These are phyloP conservation scores for Colletotrichum tanaceti DNA, from an alignment of 2,329 filamentous ascomycete species.

Conservation along the genomic window DNA sequence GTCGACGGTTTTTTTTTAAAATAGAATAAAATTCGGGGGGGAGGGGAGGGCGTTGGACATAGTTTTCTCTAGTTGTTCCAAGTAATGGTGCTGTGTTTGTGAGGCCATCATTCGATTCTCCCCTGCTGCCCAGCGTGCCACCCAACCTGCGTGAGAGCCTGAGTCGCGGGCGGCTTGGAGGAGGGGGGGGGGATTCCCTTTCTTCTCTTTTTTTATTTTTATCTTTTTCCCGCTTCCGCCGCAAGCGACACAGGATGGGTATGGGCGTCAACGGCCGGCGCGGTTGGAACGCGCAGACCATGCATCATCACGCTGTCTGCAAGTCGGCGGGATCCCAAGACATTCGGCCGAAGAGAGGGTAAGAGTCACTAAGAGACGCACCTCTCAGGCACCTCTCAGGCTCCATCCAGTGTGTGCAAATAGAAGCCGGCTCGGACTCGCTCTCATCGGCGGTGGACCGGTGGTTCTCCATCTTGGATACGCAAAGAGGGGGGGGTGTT, in stretches of 20 bases:
- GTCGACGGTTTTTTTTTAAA: too few species aligned
- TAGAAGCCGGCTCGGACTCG: conserved; percentile 2
- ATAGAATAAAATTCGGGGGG: too few species aligned
- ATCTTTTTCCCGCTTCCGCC: conserved; percentile 23
- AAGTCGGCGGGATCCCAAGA: conserved; percentile 22
- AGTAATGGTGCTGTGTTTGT: conserved; percentile 21
- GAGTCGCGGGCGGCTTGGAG: conserved; percentile 15
- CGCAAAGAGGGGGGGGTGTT: too few species aligned
- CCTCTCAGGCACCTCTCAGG: too few species aligned
- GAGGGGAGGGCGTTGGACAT: too few species aligned
- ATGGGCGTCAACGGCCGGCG: not conserved
- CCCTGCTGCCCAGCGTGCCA: not conserved
- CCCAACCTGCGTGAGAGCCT: conserved; percentile 19
- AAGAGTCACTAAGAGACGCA: conserved; percentile 6
- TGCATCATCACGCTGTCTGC: conserved; percentile 28
- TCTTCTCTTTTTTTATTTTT: not conserved
- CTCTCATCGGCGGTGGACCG: not conserved
- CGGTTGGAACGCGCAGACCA: conserved; percentile 8
- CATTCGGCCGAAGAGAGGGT: conserved; percentile 11
- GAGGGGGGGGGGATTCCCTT: too few species aligned
- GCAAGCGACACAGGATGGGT: conserved; percentile 18
- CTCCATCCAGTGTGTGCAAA: not conserved
- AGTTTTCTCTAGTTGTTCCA: too few species aligned
- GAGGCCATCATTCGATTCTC: conserved; percentile 26
- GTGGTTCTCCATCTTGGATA: too few species aligned